Percentiles rank a stretch among this genome's conserved stretches.
These are phyloP conservation scores for Hypoxylon sp. DNA, from an alignment of 2,329 filamentous ascomycete species.

Conservation along the genomic window DNA sequence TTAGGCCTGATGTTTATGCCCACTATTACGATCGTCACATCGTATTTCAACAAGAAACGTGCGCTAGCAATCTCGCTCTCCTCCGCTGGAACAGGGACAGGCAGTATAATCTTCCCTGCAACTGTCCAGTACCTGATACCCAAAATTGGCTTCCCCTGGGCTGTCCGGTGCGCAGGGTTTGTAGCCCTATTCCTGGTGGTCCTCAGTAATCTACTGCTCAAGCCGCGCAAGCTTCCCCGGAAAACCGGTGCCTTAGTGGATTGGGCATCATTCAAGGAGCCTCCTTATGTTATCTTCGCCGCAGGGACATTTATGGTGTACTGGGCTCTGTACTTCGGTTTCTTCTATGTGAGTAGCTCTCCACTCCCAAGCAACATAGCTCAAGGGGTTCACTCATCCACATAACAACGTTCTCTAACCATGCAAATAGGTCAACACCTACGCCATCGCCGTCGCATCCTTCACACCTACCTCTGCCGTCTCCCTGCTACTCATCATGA, in stretches of 20 bases:
- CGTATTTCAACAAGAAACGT: conserved; percentile 71
- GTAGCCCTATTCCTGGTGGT: conserved; percentile 66
- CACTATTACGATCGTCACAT: conserved; percentile 66
- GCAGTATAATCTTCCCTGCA: conserved; percentile 75
- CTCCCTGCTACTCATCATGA: conserved; percentile 69
- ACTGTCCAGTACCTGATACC: conserved; percentile 71
- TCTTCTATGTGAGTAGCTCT: conserved; percentile 60
- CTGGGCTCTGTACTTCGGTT: conserved; percentile 68
- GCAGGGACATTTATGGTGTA: conserved; percentile 60
- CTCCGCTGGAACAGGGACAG: conserved; percentile 72
- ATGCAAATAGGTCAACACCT: conserved; percentile 50
- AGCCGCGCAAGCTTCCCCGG: conserved; percentile 62
- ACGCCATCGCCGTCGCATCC: conserved; percentile 53
- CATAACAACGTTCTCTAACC: conserved; percentile 10
- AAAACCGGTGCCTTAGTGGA: conserved; percentile 65
- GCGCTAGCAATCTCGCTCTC: conserved; percentile 72
- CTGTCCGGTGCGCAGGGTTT: conserved; percentile 72
- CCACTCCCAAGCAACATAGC: background rate
- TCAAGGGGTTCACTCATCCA: conserved; percentile 13
- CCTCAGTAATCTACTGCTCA: conserved; percentile 60
- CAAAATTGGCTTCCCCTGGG: conserved; percentile 75
- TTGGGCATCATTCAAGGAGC: conserved; percentile 64
- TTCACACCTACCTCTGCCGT: conserved; percentile 66
- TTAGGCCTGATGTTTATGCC: conserved; percentile 68
- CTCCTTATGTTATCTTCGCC: conserved; percentile 60